These are phyloP conservation scores for Sporothrix variecibatus DNA, from an alignment of 2,329 filamentous ascomycete genomes.

Conservation along the genomic window DNA sequence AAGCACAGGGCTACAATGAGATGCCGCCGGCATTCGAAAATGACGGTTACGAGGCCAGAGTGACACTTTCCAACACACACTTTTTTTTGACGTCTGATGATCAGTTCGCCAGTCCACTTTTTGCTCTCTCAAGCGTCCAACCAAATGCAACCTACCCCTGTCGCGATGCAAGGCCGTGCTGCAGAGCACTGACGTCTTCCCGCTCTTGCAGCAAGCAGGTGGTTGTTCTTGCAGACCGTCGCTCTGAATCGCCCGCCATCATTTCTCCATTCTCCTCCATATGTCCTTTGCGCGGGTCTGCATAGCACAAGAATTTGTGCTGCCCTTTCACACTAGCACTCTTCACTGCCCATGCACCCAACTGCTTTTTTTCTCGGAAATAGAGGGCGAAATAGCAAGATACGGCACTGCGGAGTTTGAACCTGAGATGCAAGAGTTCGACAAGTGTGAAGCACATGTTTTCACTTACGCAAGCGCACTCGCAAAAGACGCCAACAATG, in stretches of 20 bases:
- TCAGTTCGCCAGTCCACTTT: neutral
- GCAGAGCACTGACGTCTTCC: constrained; percentile 28
- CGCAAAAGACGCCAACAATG: neutral
- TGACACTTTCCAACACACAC: neutral
- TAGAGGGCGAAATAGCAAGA: too few species aligned
- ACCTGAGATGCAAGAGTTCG: neutral
- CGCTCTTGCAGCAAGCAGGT: constrained; percentile 20
- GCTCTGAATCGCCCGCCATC: neutral
- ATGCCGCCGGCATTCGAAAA: neutral
- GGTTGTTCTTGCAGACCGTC: neutral
- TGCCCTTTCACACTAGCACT: neutral
- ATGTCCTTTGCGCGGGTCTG: neutral
- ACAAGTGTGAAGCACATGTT: neutral
- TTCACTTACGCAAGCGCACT: neutral
- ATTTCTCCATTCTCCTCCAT: neutral
- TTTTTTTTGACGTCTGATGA: constrained; percentile 9
- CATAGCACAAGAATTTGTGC: neutral
- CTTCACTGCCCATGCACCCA: neutral
- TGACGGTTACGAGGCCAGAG: neutral
- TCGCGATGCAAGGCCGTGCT: constrained; percentile 14
- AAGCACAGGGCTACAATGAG: neutral
- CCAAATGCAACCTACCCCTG: constrained; percentile 16
- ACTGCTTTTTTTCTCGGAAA: neutral
- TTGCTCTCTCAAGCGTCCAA: neutral
- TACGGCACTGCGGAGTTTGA: neutral